phyloP scores from a whole-genome alignment of 1,284 basidiomycete genomes.

The Heterobasidion annosum region DNA sequence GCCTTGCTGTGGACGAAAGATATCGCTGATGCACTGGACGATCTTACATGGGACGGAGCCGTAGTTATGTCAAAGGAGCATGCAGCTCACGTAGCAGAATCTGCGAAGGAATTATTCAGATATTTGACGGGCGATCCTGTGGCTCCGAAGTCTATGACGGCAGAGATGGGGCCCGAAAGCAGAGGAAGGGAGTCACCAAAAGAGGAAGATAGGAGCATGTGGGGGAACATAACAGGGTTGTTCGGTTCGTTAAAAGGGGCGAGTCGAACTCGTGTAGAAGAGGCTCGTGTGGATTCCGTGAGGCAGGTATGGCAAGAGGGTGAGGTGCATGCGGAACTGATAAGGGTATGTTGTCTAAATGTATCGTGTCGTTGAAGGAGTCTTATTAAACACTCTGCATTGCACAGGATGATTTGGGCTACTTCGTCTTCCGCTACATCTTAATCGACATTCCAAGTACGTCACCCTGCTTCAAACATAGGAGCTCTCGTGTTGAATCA shows the following conservation, averaged over 20 bases:
- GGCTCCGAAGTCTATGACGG: slow-evolving; percentile 20
- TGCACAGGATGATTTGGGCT: slow-evolving; percentile 60
- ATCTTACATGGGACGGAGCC: slow-evolving; percentile 46
- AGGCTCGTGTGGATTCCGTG: slow-evolving; percentile 18
- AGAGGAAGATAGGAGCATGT: slow-evolving; percentile 26
- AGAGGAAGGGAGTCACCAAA: slow-evolving; percentile 19
- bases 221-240: slow-evolving; percentile 53
- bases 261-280: slow-evolving; percentile 24
- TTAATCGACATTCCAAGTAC: slow-evolving; percentile 72
- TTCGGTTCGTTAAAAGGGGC: slow-evolving; percentile 57
- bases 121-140: slow-evolving; percentile 58
- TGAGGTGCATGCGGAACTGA: slow-evolving; percentile 70
- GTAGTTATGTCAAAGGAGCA: slow-evolving; percentile 34
- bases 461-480: slow-evolving; percentile 18
- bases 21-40: slow-evolving; percentile 29
- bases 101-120: slow-evolving; percentile 46
- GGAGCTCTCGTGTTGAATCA: slow-evolving; percentile 5
- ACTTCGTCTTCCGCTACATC: slow-evolving; percentile 71
- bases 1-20: slow-evolving; percentile 33
- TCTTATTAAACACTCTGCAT: slow-evolving; percentile 5
- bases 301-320: slow-evolving; percentile 58
- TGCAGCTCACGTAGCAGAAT: slow-evolving; percentile 30
- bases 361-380: slow-evolving; percentile 6
- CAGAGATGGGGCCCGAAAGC: slow-evolving; percentile 14
- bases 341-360: slow-evolving; percentile 40